phyloP scores from a whole-genome alignment of 768 basidiomycete genomes.

The Termitomyces sp. region DNA sequence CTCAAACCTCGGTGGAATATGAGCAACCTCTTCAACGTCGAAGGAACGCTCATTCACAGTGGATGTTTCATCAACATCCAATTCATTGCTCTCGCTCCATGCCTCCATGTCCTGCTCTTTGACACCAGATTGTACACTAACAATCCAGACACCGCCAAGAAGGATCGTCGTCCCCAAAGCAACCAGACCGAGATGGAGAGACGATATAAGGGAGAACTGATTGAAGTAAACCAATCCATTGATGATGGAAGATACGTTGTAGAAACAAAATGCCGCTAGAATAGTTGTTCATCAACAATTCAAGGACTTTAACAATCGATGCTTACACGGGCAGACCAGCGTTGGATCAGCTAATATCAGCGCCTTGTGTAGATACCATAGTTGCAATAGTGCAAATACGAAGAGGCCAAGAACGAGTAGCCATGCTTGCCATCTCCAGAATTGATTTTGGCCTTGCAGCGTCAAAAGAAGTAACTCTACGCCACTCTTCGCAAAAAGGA shows the following conservation, averaged over 20 bases:
- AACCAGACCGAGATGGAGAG: conserved; percentile 70
- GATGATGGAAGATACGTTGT: conserved; percentile 87
- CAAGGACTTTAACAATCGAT: neutral
- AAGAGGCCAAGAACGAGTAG: conserved; percentile 66
- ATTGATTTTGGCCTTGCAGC: conserved; percentile 69
- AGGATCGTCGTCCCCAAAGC: conserved; percentile 70
- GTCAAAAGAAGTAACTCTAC: conserved; percentile 84
- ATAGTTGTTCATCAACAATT: conserved; percentile 8
- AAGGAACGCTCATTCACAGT: conserved; percentile 17
- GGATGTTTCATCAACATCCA: conserved; percentile 19
- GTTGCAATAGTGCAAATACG: conserved; percentile 71
- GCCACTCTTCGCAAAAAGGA: conserved; percentile 91
- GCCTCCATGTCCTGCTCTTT: conserved; percentile 43
- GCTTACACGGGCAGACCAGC: conserved; percentile 78
- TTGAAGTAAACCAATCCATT: conserved; percentile 89
- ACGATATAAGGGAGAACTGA: conserved; percentile 68
- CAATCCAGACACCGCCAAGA: conserved; percentile 85
- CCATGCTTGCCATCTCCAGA: conserved; percentile 83
- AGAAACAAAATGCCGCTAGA: conserved; percentile 87
- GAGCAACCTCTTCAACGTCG: neutral
- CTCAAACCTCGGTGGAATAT: conserved; percentile 1
- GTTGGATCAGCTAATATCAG: conserved; percentile 80
- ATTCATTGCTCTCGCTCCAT: conserved; percentile 38
- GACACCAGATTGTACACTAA: conserved; percentile 66
- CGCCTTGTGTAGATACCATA: conserved; percentile 81